Conservation (phyloP, 108 stramenopile genomes). For the Mayamaea pseudoterrestris region DNA sequence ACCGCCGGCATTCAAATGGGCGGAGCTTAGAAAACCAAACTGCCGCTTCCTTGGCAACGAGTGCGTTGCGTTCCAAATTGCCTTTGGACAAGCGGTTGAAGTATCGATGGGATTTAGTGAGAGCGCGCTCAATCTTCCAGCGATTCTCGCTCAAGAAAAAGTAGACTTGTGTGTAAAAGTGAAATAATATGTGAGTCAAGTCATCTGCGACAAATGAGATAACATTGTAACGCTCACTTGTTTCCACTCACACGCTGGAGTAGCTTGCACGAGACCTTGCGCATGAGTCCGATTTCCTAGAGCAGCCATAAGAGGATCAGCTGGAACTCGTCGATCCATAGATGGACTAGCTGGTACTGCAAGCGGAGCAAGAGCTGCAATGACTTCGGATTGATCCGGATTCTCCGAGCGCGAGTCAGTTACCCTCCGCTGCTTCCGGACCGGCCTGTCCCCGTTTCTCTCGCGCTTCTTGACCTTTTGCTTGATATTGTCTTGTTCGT, state of each 20-base stretch:
- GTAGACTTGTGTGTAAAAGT: too few species aligned
- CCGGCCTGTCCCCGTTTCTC: too few species aligned
- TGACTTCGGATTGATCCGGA: too few species aligned
- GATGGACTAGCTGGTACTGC: not conserved
- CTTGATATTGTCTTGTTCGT: too few species aligned
- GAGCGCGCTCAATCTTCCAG: constrained; percentile 43
- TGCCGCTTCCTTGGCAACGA: constrained; percentile 71
- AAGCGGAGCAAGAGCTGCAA: too few species aligned
- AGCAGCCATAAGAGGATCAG: not conserved
- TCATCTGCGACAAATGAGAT: too few species aligned
- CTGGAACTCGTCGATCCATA: not conserved
- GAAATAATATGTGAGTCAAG: too few species aligned
- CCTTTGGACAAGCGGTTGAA: constrained; percentile 63
- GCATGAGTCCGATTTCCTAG: not conserved
- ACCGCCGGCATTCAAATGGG: constrained; percentile 32
- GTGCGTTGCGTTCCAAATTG: constrained; percentile 47
- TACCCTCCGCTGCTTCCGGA: too few species aligned
- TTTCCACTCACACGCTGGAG: not conserved
- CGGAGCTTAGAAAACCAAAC: constrained; percentile 42
- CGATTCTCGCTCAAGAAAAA: constrained; percentile 53
- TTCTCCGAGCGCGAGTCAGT: too few species aligned
- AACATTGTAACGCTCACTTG: constrained; percentile 34
- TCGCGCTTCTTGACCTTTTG: too few species aligned
- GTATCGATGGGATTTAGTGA: constrained; percentile 33
- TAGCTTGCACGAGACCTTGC: not conserved